Percentiles rank a stretch among this genome's conserved stretches.
These are phyloP conservation scores for Trichoderma sp. DNA, from an alignment of 2,329 filamentous ascomycete species.

Conservation along the genomic window DNA sequence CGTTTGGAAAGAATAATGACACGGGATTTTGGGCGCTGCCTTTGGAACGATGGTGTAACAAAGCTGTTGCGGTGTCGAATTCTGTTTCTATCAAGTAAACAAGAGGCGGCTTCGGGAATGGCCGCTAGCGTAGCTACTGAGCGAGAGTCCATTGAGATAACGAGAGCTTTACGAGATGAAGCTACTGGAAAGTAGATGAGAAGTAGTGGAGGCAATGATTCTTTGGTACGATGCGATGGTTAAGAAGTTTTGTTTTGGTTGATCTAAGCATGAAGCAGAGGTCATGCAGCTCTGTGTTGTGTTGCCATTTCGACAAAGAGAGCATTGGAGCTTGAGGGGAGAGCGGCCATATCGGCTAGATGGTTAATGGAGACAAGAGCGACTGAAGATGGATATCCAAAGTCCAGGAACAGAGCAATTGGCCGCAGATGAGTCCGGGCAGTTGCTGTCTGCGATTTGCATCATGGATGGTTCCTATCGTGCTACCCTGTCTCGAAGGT, in stretches of 20 bases:
- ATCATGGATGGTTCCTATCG: not conserved
- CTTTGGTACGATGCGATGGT: slow-evolving; percentile 20
- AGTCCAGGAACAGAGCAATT: not conserved
- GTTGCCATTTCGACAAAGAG: not conserved
- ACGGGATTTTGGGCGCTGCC: slow-evolving; percentile 29
- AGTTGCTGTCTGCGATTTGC: not conserved
- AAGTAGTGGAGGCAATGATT: slow-evolving; percentile 18
- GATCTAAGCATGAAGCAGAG: slow-evolving; percentile 5
- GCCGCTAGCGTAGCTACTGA: slow-evolving; percentile 33
- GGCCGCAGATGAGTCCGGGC: not conserved
- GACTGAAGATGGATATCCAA: not conserved
- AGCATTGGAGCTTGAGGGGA: not conserved
- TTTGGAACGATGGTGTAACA: slow-evolving; percentile 24
- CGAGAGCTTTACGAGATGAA: slow-evolving; percentile 24
- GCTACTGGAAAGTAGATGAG: slow-evolving; percentile 28
- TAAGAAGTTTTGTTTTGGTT: slow-evolving; percentile 15
- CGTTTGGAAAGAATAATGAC: slow-evolving; percentile 30
- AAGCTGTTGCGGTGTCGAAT: slow-evolving; percentile 16
- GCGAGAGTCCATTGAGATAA: slow-evolving; percentile 9
- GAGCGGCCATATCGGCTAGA: not conserved
- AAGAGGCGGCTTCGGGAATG: slow-evolving; percentile 28
- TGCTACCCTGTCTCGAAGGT: not conserved
- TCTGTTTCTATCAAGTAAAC: slow-evolving; percentile 23
- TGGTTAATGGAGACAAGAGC: not conserved
- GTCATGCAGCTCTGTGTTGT: not conserved